Conservation (phyloP, 2,329 filamentous ascomycete species). For the Bipolaris victoriae region DNA sequence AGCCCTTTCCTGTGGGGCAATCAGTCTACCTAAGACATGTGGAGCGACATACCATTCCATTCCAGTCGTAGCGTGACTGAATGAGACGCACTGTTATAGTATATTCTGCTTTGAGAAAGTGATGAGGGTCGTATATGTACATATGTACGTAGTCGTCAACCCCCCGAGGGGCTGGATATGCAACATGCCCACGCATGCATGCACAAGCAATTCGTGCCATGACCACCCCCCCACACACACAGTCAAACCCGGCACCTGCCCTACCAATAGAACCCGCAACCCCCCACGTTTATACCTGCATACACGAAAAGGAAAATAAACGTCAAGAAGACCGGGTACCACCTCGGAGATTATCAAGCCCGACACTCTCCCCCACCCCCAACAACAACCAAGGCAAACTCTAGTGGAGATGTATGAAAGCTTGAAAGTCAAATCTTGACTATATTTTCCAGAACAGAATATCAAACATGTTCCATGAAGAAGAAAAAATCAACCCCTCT, state of each 20-base stretch:
- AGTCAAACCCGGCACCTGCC: neutral
- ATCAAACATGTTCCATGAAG: no score
- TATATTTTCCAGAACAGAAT: no score
- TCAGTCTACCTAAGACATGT: neutral
- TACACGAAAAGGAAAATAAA: neutral
- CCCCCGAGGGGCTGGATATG: neutral
- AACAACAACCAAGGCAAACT: neutral
- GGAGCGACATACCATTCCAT: conserved; percentile 16
- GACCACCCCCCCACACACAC: neutral
- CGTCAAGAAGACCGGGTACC: neutral
- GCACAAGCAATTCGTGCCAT: neutral
- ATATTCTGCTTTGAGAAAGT: neutral
- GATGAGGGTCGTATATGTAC: no score
- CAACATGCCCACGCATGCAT: neutral
- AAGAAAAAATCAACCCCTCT: no score
- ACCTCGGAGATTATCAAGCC: neutral
- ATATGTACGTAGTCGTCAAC: neutral
- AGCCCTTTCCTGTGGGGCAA: conserved; percentile 5
- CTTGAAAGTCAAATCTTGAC: no score
- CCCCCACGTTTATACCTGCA: neutral
- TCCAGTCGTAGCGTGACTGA: neutral
- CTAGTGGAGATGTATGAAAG: no score
- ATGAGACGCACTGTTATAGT: neutral
- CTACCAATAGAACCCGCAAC: neutral
- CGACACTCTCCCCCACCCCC: neutral